phyloP scores from a whole-genome alignment of 1,284 basidiomycete species.

The Psilocybe mexicana region DNA sequence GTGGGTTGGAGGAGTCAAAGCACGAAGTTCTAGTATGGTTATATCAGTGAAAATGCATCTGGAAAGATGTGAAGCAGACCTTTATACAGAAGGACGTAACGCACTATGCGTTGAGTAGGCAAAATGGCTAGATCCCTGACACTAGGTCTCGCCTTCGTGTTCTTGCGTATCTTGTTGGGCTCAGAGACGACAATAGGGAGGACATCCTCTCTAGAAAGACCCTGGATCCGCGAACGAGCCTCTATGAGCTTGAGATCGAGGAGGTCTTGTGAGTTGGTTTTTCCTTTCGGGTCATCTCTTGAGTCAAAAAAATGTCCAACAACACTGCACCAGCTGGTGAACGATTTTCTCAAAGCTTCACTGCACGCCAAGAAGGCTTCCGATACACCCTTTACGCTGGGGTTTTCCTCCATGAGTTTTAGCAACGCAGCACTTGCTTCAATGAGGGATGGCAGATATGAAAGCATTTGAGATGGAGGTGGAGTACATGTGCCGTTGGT shows the following conservation, averaged over 20 bases:
- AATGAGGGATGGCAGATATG: slow-evolving; percentile 31
- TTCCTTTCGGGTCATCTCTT: slow-evolving; percentile 10
- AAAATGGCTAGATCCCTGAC: slow-evolving; percentile 35
- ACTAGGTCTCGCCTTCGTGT: slow-evolving; percentile 21
- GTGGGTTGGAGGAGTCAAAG: slow-evolving; percentile 26
- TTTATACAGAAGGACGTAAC: slow-evolving; percentile 36
- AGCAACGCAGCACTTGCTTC: slow-evolving; percentile 28
- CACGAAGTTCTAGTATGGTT: slow-evolving; percentile 27
- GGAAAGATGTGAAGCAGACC: slow-evolving; percentile 21
- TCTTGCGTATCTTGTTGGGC: slow-evolving; percentile 25
- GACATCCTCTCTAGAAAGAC: slow-evolving; percentile 8
- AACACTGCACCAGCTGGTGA: slow-evolving; percentile 33
- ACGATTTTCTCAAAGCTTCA: slow-evolving; percentile 25
- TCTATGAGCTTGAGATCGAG: slow-evolving; percentile 15
- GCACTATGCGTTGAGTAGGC: slow-evolving; percentile 35
- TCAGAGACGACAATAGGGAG: slow-evolving; percentile 19
- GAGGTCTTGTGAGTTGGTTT: slow-evolving; percentile 12
- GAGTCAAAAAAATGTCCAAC: slow-evolving; percentile 30
- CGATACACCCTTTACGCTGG: slow-evolving; percentile 35
- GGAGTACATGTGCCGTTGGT: slow-evolving; percentile 28
- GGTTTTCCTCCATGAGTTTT: slow-evolving; percentile 30
- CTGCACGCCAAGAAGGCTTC: slow-evolving; percentile 28
- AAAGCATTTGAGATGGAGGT: slow-evolving; percentile 29
- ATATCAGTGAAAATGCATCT: not conserved
- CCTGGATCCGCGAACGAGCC: slow-evolving; percentile 20